A percentile compares a stretch with the other conserved stretches of the same genome.
Evolutionary conservation across 208 protist genomes (phyloP).

Genomic region (Tritrichomonas foetus): DNA sequence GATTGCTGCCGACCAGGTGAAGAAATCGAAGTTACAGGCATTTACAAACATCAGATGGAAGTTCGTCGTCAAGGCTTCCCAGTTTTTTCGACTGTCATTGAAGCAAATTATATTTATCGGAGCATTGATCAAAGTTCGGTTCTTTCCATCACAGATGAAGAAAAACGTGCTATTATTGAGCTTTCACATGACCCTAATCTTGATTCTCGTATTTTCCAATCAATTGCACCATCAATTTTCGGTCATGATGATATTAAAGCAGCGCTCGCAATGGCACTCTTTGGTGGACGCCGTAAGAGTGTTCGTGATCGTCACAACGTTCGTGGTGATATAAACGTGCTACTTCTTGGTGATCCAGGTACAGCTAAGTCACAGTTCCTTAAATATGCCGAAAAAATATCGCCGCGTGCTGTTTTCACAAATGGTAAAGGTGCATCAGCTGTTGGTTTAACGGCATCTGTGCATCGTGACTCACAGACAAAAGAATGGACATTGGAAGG

Average conservation of each 20-base stretch:
- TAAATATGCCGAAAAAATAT: constrained; percentile 97
- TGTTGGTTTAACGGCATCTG: constrained; percentile 94
- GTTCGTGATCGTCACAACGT: neutral
- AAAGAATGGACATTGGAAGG: constrained; percentile 98
- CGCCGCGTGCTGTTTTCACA: constrained; percentile 90
- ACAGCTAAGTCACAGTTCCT: constrained; percentile 89
- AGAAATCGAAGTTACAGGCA: constrained; percentile 79
- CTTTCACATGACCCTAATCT: constrained; percentile 70
- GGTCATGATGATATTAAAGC: constrained; percentile 98
- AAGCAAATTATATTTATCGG: constrained; percentile 83
- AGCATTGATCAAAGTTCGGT: neutral
- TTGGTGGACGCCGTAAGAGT: constrained; percentile 74
- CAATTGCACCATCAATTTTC: constrained; percentile 97
- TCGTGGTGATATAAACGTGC: constrained; percentile 98
- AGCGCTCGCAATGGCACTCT: constrained; percentile 87
- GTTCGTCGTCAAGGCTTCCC: constrained; percentile 71
- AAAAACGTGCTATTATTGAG: constrained; percentile 61
- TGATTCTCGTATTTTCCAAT: constrained; percentile 49
- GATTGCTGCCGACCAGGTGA: constrained; percentile 86
- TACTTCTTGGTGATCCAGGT: constrained; percentile 97
- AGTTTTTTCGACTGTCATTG: constrained; percentile 94
- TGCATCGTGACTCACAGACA: constrained; percentile 89
- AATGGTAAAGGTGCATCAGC: constrained; percentile 88
- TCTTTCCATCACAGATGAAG: constrained; percentile 77
- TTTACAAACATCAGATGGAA: constrained; percentile 69